phyloP scores from a whole-genome alignment of 2,329 filamentous ascomycete genomes.

The Claviceps pazoutovae region DNA sequence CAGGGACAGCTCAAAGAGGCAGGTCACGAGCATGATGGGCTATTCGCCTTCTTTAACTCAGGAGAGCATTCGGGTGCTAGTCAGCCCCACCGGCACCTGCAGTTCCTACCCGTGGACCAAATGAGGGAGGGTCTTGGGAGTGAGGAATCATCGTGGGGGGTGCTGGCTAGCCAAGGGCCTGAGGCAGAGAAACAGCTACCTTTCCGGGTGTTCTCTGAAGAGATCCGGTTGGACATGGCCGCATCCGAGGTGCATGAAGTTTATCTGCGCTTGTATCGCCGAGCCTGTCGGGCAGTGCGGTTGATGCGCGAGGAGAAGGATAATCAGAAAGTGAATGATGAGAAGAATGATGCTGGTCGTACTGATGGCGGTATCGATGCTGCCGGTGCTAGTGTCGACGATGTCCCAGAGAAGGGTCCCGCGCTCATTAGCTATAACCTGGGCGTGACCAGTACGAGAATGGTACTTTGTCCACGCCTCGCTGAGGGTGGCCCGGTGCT shows the following conservation, averaged over 20 bases:
- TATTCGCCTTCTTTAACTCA: slow-evolving; percentile 59
- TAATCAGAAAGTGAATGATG: too few species aligned
- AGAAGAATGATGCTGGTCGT: too few species aligned
- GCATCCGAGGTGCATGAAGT: slow-evolving; percentile 22
- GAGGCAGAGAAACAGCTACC: slow-evolving; percentile 21
- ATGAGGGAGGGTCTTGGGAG: slow-evolving; percentile 42
- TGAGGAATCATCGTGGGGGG: slow-evolving; percentile 25
- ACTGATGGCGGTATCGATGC: background rate
- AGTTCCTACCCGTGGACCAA: slow-evolving; percentile 50
- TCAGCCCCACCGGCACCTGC: slow-evolving; percentile 58
- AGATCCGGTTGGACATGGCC: slow-evolving; percentile 21
- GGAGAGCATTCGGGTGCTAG: slow-evolving; percentile 55
- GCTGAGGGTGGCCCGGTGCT: slow-evolving; percentile 32
- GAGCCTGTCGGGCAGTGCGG: slow-evolving; percentile 26
- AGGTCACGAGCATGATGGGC: slow-evolving; percentile 14
- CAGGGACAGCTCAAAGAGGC: too few species aligned
- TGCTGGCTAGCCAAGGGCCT: slow-evolving; percentile 24
- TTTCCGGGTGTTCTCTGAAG: slow-evolving; percentile 30
- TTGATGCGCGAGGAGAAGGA: background rate
- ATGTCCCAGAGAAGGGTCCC: slow-evolving; percentile 21
- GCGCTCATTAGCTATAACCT: slow-evolving; percentile 50
- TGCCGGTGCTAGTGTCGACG: slow-evolving; percentile 2
- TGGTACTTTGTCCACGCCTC: slow-evolving; percentile 41
- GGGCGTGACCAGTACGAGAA: slow-evolving; percentile 38
- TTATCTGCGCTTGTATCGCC: slow-evolving; percentile 35